Percentiles rank a stretch among this genome's conserved stretches.
These are phyloP conservation scores for Lachancea fermentati DNA, from an alignment of 805 yeast genomes.

Conservation along the genomic window DNA sequence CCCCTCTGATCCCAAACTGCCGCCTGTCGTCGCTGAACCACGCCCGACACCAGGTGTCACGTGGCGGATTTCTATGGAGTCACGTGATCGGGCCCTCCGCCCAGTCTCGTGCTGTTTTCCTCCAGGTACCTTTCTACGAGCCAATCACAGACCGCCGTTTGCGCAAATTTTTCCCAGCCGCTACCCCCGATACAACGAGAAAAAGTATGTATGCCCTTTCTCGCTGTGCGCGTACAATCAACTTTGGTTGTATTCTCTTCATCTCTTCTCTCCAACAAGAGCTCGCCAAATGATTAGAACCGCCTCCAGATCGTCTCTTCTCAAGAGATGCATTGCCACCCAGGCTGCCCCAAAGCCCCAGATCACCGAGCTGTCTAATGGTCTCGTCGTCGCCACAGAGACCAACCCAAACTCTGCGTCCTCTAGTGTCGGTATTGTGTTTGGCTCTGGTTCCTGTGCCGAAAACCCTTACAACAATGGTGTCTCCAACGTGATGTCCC, in stretches of 20 bases:
- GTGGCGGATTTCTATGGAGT: too few relatives aligned
- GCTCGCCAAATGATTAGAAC: constrained; percentile 18
- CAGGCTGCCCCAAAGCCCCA: constrained; percentile 50
- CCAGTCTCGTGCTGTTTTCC: not conserved
- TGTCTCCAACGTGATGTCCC: constrained; percentile 60
- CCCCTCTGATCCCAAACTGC: too few relatives aligned
- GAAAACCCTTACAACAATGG: constrained; percentile 83
- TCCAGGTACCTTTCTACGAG: constrained; percentile 2
- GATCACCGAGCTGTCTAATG: constrained; percentile 68
- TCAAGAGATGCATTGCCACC: constrained; percentile 24
- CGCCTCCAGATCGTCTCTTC: constrained; percentile 16
- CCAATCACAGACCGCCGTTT: constrained; percentile 8
- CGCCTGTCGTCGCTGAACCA: too few relatives aligned
- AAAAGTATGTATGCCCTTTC: not conserved
- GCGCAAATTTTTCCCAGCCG: not conserved
- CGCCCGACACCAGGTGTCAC: too few relatives aligned
- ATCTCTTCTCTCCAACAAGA: not conserved
- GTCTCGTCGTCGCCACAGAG: constrained; percentile 69
- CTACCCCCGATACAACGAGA: constrained; percentile 1
- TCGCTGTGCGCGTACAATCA: not conserved
- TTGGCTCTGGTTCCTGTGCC: constrained; percentile 73
- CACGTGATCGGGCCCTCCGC: too few relatives aligned
- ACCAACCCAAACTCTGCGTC: constrained; percentile 42
- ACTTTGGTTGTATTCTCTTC: not conserved
- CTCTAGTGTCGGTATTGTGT: constrained; percentile 62